A percentile compares a stretch with the other conserved stretches of the same genome.
Evolutionary conservation across 768 basidiomycete species (phyloP).

Genomic region (Gelatoporia subvermispora): DNA sequence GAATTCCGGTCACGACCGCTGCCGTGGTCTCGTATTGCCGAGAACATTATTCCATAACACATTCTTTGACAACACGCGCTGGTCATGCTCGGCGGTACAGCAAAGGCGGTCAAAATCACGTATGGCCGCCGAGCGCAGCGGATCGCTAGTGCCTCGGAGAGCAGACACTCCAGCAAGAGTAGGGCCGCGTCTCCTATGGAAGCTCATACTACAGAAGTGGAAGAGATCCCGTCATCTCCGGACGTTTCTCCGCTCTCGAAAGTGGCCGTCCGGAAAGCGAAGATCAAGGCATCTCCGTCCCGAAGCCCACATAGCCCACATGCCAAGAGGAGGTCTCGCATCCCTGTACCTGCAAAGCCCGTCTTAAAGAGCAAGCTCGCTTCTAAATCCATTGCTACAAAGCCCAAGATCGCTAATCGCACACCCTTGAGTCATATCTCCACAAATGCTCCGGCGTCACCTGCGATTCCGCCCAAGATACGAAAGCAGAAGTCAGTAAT

Average conservation of each 20-base stretch:
- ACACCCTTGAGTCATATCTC: conserved; percentile 37
- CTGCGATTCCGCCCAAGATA: conserved; percentile 26
- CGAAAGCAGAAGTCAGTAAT: conserved; percentile 19
- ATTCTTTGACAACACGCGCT: too few species aligned
- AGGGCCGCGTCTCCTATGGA: background rate
- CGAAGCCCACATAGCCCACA: too few species aligned
- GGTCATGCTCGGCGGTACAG: conserved; percentile 26
- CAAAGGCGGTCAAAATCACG: conserved; percentile 25
- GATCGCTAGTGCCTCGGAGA: conserved; percentile 23
- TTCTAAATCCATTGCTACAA: background rate
- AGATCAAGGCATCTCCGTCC: too few species aligned
- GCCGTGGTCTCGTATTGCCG: too few species aligned
- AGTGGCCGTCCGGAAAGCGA: too few species aligned
- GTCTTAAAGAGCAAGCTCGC: background rate
- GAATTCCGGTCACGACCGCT: background rate
- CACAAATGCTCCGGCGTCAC: conserved; percentile 34
- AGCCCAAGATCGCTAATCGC: conserved; percentile 19
- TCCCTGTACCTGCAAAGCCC: too few species aligned
- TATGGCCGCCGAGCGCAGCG: conserved; percentile 28
- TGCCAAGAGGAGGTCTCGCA: too few species aligned
- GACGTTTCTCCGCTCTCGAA: too few species aligned
- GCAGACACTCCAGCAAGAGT: background rate
- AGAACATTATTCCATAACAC: too few species aligned
- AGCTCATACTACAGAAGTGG: too few species aligned
- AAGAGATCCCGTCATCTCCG: too few species aligned